Evolutionary conservation across 2,329 filamentous ascomycete species (phyloP).

Genomic region (Tolypocladium amazonense): DNA sequence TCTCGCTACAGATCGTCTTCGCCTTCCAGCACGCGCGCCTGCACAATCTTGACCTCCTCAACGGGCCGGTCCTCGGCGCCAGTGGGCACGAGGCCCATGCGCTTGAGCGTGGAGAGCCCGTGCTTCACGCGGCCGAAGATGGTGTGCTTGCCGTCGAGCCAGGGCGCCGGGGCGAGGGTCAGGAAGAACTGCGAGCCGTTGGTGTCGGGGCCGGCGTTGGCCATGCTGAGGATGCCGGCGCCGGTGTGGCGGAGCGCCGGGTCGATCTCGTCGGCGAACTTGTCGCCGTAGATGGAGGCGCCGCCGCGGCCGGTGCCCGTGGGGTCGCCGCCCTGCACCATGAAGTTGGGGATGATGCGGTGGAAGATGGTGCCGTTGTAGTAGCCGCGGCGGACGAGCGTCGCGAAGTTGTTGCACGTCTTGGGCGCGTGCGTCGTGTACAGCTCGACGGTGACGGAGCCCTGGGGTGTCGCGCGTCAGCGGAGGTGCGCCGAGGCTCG

Average conservation of each 20-base stretch:
- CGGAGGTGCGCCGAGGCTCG: neutral
- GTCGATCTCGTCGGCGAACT: conserved; percentile 87
- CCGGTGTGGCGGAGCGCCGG: conserved; percentile 77
- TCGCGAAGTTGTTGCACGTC: conserved; percentile 80
- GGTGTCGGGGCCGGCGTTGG: conserved; percentile 84
- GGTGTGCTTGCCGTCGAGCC: conserved; percentile 94
- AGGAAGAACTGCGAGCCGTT: conserved; percentile 97
- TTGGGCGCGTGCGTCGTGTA: conserved; percentile 83
- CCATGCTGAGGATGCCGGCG: conserved; percentile 91
- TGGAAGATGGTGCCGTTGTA: conserved; percentile 84
- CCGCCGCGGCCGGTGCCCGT: conserved; percentile 90
- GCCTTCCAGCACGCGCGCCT: conserved; percentile 58
- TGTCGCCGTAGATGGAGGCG: conserved; percentile 80
- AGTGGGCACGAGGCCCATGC: conserved; percentile 82
- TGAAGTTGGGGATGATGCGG: conserved; percentile 91
- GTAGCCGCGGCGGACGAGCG: conserved; percentile 72
- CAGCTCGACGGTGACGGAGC: conserved; percentile 76
- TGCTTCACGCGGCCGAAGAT: conserved; percentile 87
- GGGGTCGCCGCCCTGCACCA: conserved; percentile 91
- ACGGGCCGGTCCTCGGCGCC: conserved; percentile 68
- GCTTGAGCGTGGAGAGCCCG: conserved; percentile 73
- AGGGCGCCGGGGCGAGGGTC: conserved; percentile 86
- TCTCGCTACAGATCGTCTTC: conserved; percentile 23
- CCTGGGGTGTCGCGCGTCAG: conserved; percentile 35
- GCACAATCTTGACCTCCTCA: conserved; percentile 72